Base-by-base conservation (phyloP, 352 stramenopile genomes). In the Aphanomyces cochlioides region DNA sequence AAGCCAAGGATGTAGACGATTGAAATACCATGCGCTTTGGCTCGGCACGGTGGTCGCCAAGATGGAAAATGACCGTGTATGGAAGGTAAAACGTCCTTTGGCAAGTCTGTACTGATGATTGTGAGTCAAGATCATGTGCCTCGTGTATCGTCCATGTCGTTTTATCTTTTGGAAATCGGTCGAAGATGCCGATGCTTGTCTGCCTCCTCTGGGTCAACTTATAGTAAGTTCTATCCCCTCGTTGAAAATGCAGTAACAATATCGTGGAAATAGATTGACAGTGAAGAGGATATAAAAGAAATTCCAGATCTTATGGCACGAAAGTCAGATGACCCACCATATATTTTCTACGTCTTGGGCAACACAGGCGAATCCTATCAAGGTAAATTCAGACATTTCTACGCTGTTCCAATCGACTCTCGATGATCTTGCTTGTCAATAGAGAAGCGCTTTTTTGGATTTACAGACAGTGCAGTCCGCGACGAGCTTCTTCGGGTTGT, bases 161-260 rank as follows among this genome's bases (percentile, higher is more conserved):
- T 93, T 95, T 67, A 73, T 93, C 36, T 61, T 95, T 36, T 95
- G 87, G 87, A 95, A 91, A 72, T 81, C 69, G 13, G 77, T 75
- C 8, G 87, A 95, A 69, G 87, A 95, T 69, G 82, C 84, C 13
- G 83, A 92, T 43, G 74, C 74, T 15, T 82, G 83, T 2, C 73
- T 75, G 0, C 75, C 80, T 40, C 81, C 87, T 19, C 63, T 77
- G 34, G 65, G 86, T 37, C 82, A 92, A 60, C 65, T 95, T 5
- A 73, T 91, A 69, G 87, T 94, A 78, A 2, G 79, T 77, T 10
- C 7, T 15, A 47, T 58, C 19, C 57, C 45, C 41, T 74, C 37
- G 50, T 48, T 71, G 61, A 58, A 45, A 50, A 50, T 2, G 43
- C 17, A n/a, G 43, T n/a, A 28, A 2, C 28, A 28, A 50, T 50